Base-by-base conservation (phyloP, 2,329 filamentous ascomycete genomes). In the Cladophialophora carrionii region DNA sequence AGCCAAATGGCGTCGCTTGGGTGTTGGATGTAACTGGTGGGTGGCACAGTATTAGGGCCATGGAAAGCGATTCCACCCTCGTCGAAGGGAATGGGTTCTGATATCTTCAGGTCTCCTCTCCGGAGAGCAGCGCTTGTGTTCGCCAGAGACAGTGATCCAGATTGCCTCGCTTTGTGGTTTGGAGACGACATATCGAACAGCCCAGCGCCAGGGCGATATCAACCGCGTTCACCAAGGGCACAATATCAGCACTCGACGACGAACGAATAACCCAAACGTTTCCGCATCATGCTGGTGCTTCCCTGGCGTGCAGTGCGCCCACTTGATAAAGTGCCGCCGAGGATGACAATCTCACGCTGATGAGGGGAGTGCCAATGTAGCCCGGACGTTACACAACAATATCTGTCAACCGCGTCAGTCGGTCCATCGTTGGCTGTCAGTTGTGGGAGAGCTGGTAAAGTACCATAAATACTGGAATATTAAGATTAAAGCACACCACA, bases 21-120 rank as follows among this genome's bases (percentile, higher is more conserved):
- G 48, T 32, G 53, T n/a, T 57, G 51, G 20, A 41, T 32, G 55
- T 65, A 57, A 32, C 53, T 61, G 37, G 62, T 37, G 17, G 55
- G 58, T 20, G 56, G 48, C 20, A 59, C 60, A 10, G 54, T 26
- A 37, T 46, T 60, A 9, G 65, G 32, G 17, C n/a, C n/a, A 22
- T 41, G 31, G 32, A 58, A 68, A 29, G 31, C 54, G 26, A 60
- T 53, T 72, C 54, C 54, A 12, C 51, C 58, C 20, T 63, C 58
- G 34, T 64, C 63, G 56, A 66, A 70, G 59, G 72, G 70, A 53
- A 74, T 66, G 20, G 73, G 73, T 49, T 73, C 70, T 12, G 74
- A 75, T 60, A 75, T 75, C 64, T 73, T 74, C 62, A 76, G 62
- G 49, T 76, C 72, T 31, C 71, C 72, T 43, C 72, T 68, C 26